These are phyloP conservation scores for Sclerotinia spermophila DNA, from an alignment of 2,329 filamentous ascomycete genomes.

Conservation along the genomic window DNA sequence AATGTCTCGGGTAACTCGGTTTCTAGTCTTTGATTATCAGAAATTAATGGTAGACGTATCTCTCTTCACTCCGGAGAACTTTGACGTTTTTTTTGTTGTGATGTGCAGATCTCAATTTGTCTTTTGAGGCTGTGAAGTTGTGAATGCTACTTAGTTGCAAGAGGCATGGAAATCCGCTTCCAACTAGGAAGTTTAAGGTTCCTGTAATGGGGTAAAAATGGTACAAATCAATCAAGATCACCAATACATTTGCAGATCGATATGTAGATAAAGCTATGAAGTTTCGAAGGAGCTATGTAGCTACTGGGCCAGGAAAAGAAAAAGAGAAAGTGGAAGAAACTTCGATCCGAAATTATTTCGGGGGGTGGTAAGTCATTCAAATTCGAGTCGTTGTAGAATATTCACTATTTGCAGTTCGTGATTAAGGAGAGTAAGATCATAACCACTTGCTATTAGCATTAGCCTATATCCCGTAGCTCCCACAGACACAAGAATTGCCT, in stretches of 20 bases:
- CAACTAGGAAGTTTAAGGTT: background rate
- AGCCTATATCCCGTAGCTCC: background rate
- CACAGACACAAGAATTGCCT: background rate
- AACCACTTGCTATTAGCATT: background rate
- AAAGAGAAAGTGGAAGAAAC: background rate
- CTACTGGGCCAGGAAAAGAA: too few relatives aligned
- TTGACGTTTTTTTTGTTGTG: background rate
- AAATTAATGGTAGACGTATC: background rate
- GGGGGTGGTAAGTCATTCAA: background rate
- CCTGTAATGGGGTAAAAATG: background rate
- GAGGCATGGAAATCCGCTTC: background rate
- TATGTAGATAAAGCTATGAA: background rate
- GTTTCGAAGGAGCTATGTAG: background rate
- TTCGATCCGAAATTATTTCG: background rate
- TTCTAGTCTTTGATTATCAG: background rate
- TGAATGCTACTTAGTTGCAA: background rate
- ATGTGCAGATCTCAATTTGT: background rate
- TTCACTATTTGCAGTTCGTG: background rate
- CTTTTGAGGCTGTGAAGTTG: background rate
- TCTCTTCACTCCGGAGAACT: background rate
- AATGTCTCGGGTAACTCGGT: background rate
- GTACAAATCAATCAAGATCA: background rate
- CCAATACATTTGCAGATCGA: background rate
- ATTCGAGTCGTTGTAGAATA: background rate
- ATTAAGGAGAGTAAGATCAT: background rate